Evolutionary conservation across 495 filamentous ascomycete genomes (phyloP).

Genomic region (Xylaria flabelliformis): DNA sequence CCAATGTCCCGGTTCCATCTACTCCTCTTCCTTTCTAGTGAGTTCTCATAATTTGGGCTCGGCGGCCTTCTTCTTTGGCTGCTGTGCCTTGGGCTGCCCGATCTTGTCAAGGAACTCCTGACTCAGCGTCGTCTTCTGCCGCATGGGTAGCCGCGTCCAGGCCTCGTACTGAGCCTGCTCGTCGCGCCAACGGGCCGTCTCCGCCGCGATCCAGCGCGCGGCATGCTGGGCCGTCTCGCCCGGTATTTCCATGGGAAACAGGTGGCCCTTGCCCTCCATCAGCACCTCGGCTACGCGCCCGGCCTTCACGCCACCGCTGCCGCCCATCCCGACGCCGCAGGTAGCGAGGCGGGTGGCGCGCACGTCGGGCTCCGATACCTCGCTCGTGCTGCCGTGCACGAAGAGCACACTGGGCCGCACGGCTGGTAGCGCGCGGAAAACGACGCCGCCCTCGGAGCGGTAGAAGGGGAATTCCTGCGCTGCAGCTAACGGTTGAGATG

Average conservation of each 20-base stretch:
- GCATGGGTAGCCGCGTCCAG: conserved; percentile 56
- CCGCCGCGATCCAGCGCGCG: conserved; percentile 65
- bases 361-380: conserved; percentile 61
- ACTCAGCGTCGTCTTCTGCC: conserved; percentile 65
- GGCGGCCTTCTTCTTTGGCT: conserved; percentile 5
- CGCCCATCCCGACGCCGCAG: conserved; percentile 71
- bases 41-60: conserved; percentile 35
- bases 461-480: conserved; percentile 66
- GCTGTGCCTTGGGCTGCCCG: conserved; percentile 33
- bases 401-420: conserved; percentile 84
- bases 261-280: conserved; percentile 73
- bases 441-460: conserved; percentile 69
- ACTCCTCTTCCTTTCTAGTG: background rate
- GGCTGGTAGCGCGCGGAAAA: conserved; percentile 68
- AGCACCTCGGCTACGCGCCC: conserved; percentile 74
- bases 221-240: conserved; percentile 67
- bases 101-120: conserved; percentile 62
- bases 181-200: conserved; percentile 67
- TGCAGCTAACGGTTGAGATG: background rate
- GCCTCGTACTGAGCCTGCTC: conserved; percentile 66
- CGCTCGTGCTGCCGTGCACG: conserved; percentile 72
- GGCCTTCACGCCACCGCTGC: conserved; percentile 67
- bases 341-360: conserved; percentile 63
- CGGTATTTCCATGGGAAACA: conserved; percentile 83
- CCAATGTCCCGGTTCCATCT: background rate